Percentiles rank a stretch among this genome's conserved stretches.
Conservation (phyloP, 2,329 filamentous ascomycete species). For the Bisporella sp. region DNA sequence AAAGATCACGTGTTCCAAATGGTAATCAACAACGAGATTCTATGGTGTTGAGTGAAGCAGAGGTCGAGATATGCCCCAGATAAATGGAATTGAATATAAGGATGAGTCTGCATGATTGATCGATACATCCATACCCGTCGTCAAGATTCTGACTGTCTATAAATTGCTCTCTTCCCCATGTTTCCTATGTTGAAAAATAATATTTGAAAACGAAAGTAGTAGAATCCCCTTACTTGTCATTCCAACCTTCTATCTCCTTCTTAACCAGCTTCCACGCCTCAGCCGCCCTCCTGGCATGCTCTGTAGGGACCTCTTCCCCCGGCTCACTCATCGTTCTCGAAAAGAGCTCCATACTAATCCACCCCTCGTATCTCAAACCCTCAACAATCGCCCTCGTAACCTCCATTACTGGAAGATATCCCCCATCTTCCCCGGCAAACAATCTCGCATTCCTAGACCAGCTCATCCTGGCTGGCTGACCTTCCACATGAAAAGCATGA, state of each 20-base stretch:
- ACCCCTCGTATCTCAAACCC: slow-evolving; percentile 49
- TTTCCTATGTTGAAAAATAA: background rate
- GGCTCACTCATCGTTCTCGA: slow-evolving; percentile 42
- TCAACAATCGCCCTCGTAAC: slow-evolving; percentile 41
- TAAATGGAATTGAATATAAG: background rate
- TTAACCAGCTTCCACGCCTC: slow-evolving; percentile 38
- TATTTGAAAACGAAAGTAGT: background rate
- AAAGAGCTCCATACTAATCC: slow-evolving; percentile 54
- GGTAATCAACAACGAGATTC: background rate
- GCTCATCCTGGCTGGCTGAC: slow-evolving; percentile 61
- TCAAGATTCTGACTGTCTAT: background rate
- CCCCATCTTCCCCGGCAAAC: slow-evolving; percentile 58
- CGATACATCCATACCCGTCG: background rate
- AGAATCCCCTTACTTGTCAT: background rate
- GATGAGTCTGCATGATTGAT: background rate
- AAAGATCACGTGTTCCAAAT: too few relatives aligned
- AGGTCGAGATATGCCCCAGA: background rate
- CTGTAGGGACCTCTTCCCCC: slow-evolving; percentile 36
- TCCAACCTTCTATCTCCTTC: slow-evolving; percentile 9
- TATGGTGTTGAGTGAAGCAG: background rate
- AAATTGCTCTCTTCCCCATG: background rate
- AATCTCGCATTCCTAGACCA: slow-evolving; percentile 70
- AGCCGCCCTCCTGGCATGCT: slow-evolving; percentile 44
- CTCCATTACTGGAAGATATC: slow-evolving; percentile 48
- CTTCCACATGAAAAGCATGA: slow-evolving; percentile 50